Evolutionary conservation across 208 protist genomes (phyloP).

Genomic region (Trypanosoma brucei): DNA sequence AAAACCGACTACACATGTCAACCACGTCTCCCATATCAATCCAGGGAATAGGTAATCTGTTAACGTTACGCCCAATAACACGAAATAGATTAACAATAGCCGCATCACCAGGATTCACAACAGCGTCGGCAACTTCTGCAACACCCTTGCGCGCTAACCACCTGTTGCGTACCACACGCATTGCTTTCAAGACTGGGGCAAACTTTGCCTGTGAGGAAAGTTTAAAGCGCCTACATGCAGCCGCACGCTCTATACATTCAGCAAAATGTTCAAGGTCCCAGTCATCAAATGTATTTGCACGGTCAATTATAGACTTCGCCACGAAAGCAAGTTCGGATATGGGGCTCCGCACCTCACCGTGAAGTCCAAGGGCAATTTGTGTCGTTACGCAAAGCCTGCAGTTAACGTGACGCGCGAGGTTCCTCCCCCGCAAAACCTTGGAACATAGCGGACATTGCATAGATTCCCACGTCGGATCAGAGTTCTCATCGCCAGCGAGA

Average conservation of each 20-base stretch:
- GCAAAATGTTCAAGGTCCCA: conserved; percentile 78
- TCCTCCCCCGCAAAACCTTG: conserved; percentile 77
- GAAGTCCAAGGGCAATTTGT: conserved; percentile 82
- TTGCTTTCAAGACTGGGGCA: conserved; percentile 78
- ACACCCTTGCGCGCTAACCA: conserved; percentile 72
- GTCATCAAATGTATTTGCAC: conserved; percentile 58
- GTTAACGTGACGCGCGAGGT: conserved; percentile 81
- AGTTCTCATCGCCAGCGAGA: conserved; percentile 29
- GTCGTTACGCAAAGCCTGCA: conserved; percentile 79
- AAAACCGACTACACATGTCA: conserved; percentile 87
- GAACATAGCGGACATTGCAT: conserved; percentile 81
- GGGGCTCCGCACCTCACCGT: conserved; percentile 65
- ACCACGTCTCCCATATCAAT: conserved; percentile 90
- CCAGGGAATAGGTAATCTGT: conserved; percentile 87
- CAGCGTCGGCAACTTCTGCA: conserved; percentile 44
- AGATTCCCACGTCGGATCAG: conserved; percentile 75
- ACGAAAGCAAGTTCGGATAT: conserved; percentile 76
- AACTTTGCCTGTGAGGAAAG: conserved; percentile 70
- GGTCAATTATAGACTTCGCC: conserved; percentile 61
- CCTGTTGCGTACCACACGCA: conserved; percentile 71
- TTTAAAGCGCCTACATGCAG: conserved; percentile 68
- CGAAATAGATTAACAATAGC: conserved; percentile 74
- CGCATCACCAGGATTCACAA: conserved; percentile 49
- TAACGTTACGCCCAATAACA: conserved; percentile 69
- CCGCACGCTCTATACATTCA: conserved; percentile 43